A percentile compares a stretch with the other conserved stretches of the same genome.
phyloP scores from a whole-genome alignment of 768 basidiomycete species.

The Boletus edulis region DNA sequence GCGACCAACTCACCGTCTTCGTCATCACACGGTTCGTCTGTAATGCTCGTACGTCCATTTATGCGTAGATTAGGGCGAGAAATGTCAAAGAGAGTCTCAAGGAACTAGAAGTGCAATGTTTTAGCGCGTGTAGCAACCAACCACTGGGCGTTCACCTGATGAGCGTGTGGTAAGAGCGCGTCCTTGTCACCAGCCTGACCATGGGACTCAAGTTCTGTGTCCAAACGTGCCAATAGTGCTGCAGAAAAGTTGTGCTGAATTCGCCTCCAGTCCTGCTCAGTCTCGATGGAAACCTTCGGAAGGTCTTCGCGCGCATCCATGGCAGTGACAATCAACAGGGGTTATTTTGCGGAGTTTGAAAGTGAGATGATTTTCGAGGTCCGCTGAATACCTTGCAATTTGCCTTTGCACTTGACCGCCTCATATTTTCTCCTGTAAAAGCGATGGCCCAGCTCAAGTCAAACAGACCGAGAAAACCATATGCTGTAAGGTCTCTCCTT shows the following conservation, averaged over 20 bases:
- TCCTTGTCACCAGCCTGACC: constrained; percentile 44
- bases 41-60: constrained; percentile 62
- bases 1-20: constrained; percentile 45
- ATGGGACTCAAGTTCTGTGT: constrained; percentile 42
- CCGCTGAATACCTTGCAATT: constrained; percentile 1
- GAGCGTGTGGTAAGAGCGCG: constrained; percentile 46
- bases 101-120: constrained; percentile 40
- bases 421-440: neutral
- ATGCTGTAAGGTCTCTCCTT: constrained; percentile 32
- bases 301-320: constrained; percentile 43
- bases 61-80: constrained; percentile 73
- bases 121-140: neutral
- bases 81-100: constrained; percentile 59
- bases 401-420: neutral
- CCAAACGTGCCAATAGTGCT: constrained; percentile 45
- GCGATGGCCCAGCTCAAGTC: constrained; percentile 26
- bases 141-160: constrained; percentile 40
- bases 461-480: constrained; percentile 41
- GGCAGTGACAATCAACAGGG: neutral
- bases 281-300: constrained; percentile 60
- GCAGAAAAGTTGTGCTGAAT: constrained; percentile 52
- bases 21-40: constrained; percentile 58
- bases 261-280: constrained; percentile 63
- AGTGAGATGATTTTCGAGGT: neutral
- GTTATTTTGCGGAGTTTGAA: constrained; percentile 16